phyloP scores from a whole-genome alignment of 2,329 filamentous ascomycete species.

The Arachnomyces sp. region DNA sequence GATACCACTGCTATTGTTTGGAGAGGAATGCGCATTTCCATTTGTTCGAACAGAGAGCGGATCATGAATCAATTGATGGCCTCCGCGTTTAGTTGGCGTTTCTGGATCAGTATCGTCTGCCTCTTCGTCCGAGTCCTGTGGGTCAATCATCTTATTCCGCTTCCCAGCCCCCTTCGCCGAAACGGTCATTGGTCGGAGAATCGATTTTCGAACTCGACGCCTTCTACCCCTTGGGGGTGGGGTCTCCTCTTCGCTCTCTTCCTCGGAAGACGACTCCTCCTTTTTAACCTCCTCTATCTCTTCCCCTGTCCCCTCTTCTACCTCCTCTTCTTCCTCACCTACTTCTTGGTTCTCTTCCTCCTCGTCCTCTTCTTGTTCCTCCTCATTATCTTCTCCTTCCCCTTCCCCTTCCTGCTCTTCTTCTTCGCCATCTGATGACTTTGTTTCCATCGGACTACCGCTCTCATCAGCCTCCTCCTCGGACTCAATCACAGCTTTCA shows the following conservation, averaged over 20 bases:
- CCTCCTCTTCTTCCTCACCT: conserved; percentile 27
- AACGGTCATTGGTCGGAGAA: conserved; percentile 36
- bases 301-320: conserved; percentile 16
- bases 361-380: conserved; percentile 19
- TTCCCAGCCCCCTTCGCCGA: conserved; percentile 36
- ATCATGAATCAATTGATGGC: conserved; percentile 27
- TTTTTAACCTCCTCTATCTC: conserved; percentile 18
- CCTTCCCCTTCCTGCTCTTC: conserved; percentile 22
- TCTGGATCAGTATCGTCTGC: conserved; percentile 25
- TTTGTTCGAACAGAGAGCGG: conserved; percentile 24
- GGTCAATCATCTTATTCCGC: conserved; percentile 24
- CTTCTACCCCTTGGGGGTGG: conserved; percentile 16
- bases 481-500: conserved; percentile 27
- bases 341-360: conserved; percentile 21
- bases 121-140: conserved; percentile 20
- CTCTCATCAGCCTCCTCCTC: conserved; percentile 21
- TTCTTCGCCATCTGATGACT: conserved; percentile 19
- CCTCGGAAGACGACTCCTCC: conserved; percentile 6
- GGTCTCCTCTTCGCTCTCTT: conserved; percentile 9
- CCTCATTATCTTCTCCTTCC: conserved; percentile 17
- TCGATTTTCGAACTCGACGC: conserved; percentile 34
- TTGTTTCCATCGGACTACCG: conserved; percentile 28
- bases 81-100: conserved; percentile 27
- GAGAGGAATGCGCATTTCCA: conserved; percentile 9
- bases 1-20: conserved; percentile 10